Percentiles rank a stretch among this genome's conserved stretches.
These are phyloP conservation scores for Hygrophorus pudorinus DNA, from an alignment of 768 basidiomycete species.

Conservation along the genomic window DNA sequence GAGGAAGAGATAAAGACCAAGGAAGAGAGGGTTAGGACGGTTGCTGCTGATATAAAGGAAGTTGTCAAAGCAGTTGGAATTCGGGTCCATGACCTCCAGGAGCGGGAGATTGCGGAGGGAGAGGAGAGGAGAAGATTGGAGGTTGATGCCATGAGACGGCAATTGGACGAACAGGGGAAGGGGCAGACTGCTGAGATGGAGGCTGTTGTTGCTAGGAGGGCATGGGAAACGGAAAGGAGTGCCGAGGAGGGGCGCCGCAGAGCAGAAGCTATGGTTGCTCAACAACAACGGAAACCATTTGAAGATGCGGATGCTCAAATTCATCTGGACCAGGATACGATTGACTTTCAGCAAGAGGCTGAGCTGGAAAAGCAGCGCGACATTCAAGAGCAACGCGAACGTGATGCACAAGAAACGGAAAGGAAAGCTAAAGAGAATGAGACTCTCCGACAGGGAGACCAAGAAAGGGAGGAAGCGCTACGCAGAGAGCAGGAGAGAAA, in stretches of 20 bases:
- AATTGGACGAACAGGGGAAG: background rate
- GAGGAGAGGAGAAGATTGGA: conserved; percentile 3
- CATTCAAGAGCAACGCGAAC: no score
- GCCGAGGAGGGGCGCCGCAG: background rate
- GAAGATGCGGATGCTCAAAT: background rate
- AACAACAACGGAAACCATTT: background rate
- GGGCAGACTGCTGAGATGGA: conserved; percentile 9
- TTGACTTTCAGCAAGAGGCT: no score
- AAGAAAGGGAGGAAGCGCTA: conserved; percentile 20
- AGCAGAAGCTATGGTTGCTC: background rate
- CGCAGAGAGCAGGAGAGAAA: conserved; percentile 21
- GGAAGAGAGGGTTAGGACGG: background rate
- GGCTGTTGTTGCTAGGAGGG: conserved; percentile 12
- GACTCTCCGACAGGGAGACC: conserved; percentile 10
- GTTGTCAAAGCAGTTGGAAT: background rate
- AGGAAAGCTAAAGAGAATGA: conserved; percentile 2
- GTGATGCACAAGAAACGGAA: background rate
- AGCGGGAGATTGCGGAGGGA: conserved; percentile 3
- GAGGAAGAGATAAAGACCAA: conserved; percentile 9
- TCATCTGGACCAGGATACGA: background rate
- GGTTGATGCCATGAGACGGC: background rate
- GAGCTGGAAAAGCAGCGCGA: no score
- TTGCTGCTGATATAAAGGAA: background rate
- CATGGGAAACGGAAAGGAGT: conserved; percentile 13
- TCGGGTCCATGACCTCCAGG: background rate